Conservation (phyloP, 192 early-diverging fungal genomes). For the Backusella psychrophila region DNA sequence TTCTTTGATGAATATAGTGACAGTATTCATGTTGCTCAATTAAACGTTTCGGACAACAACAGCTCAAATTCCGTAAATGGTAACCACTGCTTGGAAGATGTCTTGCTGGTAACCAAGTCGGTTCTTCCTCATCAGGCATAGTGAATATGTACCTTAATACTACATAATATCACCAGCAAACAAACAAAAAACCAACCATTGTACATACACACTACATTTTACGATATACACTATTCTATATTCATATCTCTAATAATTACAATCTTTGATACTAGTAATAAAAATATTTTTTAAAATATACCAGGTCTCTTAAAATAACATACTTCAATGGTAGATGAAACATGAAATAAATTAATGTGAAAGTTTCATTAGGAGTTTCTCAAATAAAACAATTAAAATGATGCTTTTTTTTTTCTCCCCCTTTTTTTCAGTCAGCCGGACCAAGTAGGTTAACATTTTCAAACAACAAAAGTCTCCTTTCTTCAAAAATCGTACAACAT, state of each 20-base stretch:
- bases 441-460: not conserved
- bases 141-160: not conserved
- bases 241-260: not conserved
- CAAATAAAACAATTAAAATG: not conserved
- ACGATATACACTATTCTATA: not conserved
- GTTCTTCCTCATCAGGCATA: conserved; percentile 1
- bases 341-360: not conserved
- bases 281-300: not conserved
- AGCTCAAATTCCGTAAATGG: not conserved
- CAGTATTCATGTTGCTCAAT: not conserved
- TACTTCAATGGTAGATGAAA: not conserved
- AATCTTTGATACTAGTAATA: not conserved
- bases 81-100: not conserved
- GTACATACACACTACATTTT: not conserved
- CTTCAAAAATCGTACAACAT: not conserved
- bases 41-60: not conserved
- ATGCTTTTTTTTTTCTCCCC: not conserved
- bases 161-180: not conserved
- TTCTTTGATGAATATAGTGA: conserved; percentile 26
- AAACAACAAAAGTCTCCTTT: conserved; percentile 1
- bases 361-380: not conserved
- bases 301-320: not conserved
- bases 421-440: not conserved
- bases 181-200: not conserved
- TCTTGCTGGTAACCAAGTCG: not conserved